phyloP scores from a whole-genome alignment of 2,329 filamentous ascomycete genomes.

The Fusarium gaditjirri region DNA sequence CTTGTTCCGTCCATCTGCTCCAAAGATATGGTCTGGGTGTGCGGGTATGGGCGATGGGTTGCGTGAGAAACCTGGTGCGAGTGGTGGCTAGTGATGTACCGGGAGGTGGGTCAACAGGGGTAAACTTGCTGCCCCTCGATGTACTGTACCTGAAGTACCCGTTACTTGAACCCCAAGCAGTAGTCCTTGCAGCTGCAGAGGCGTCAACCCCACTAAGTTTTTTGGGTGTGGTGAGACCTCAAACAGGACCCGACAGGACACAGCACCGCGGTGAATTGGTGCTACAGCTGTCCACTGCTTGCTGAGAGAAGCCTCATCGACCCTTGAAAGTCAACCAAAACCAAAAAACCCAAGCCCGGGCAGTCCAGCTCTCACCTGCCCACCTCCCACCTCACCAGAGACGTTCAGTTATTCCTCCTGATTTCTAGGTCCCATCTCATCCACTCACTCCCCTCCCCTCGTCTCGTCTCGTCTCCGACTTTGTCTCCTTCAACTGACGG shows the following conservation, averaged over 20 bases:
- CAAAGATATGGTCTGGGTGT: conserved; percentile 15
- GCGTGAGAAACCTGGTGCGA: conserved; percentile 27
- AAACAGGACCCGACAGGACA: conserved; percentile 8
- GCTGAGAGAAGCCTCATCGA: conserved; percentile 41
- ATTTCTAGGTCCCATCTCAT: conserved; percentile 41
- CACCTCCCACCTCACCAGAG: conserved; percentile 41
- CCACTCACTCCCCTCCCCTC: conserved; percentile 27
- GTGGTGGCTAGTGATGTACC: conserved; percentile 36
- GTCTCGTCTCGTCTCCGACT: conserved; percentile 16
- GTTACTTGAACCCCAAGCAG: conserved; percentile 30
- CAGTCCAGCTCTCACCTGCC: conserved; percentile 43
- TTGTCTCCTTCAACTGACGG: conserved; percentile 42
- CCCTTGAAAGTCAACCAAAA: conserved; percentile 44
- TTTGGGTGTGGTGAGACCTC: conserved; percentile 35
- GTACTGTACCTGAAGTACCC: conserved; percentile 36
- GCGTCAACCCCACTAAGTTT: conserved; percentile 43
- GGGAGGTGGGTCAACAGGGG: conserved; percentile 28
- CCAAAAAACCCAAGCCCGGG: conserved; percentile 40
- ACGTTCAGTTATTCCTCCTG: conserved; percentile 41
- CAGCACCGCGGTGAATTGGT: conserved; percentile 20
- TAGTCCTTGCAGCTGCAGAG: conserved; percentile 15
- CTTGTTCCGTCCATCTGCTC: not conserved
- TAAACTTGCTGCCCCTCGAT: conserved; percentile 13
- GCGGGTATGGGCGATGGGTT: not conserved
- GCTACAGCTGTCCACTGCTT: conserved; percentile 20